Percentiles rank a stretch among this genome's conserved stretches.
Evolutionary conservation across 148 eudicot genomes (phyloP).

Genomic region (Camellia sinensis): DNA sequence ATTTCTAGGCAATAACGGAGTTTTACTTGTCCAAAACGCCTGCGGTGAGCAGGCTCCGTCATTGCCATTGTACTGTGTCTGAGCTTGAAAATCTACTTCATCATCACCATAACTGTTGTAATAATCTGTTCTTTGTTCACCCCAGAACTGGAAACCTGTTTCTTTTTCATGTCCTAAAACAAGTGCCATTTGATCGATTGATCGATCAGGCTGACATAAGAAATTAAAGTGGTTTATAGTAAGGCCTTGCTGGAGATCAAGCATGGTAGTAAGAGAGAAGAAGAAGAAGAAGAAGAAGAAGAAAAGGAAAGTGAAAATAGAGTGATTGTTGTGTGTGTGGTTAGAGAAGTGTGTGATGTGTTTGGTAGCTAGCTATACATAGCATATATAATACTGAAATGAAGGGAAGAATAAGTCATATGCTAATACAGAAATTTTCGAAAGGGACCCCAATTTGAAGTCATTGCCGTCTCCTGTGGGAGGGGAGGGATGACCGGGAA

Average conservation of each 20-base stretch:
- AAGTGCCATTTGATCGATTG: neutral
- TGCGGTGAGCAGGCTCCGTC: constrained; percentile 13
- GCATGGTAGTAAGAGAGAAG: neutral
- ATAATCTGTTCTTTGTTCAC: neutral
- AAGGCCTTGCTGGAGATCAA: neutral
- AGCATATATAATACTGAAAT: too few relatives aligned
- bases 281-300: neutral
- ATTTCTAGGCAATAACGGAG: constrained; percentile 16
- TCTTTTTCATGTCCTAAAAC: neutral
- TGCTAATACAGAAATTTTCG: neutral
- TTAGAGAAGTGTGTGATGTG: too few relatives aligned
- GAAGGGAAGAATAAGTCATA: neutral
- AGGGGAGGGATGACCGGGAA: neutral
- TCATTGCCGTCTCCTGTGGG: constrained; percentile 17
- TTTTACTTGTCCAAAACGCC: constrained; percentile 6
- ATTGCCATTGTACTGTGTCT: neutral
- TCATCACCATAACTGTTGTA: neutral
- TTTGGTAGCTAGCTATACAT: too few relatives aligned
- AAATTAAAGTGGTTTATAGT: neutral
- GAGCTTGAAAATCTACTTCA: constrained; percentile 12
- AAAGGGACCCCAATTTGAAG: neutral
- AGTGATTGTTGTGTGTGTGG: neutral
- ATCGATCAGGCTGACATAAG: neutral
- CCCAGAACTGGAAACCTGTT: constrained; percentile 15
- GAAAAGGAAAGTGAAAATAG: neutral